Base-by-base conservation (phyloP, 305 asterid genomes). In the Rubia peregrina region DNA sequence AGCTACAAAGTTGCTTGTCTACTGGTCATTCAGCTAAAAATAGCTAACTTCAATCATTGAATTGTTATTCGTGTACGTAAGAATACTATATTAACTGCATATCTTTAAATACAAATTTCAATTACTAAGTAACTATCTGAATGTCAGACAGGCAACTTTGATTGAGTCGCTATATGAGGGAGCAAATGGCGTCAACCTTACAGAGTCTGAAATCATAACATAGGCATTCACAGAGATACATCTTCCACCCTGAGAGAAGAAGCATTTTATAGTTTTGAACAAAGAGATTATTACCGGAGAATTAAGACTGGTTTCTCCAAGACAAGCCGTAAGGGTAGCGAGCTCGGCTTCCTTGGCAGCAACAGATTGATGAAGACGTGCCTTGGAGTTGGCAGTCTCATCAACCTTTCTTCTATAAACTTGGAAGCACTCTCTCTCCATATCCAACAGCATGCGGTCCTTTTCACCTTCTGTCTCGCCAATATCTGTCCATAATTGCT, bases 321-420 rank as follows among this genome's bases (percentile, higher is more conserved):
- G 95, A 71, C 90, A 83, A 73, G 97, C 98, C 88, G 80, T 79
- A 17, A 93, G 90, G 75, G 88, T 89, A 19, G 95, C 89, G 63
- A 90, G 80, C 84, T 93, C 98, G 38, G 98, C 97, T 82, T 93
- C 98, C 82, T 81, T 88, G 72, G 97, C 87, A 57, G 91, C 96
- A 71, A 93, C 86, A 70, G 86, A 78, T 59, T 93, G 98, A 80
- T 88, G 90, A 76, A 93, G 94, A 59, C 86, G 85, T 51, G 96
- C 88, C 79, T 87, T 90, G 6, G 83, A 78, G 66, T 86, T 86
- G 43, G 89, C 88, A 60, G 94, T 90, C 80, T 93, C 97, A n/a
- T 93, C 95, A 71, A 89, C 92, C 78, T 86, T 93, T 80, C 90
- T 85, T 78, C 88, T 75, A 72, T 90, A 90, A 73, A 93, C 87